Evolutionary conservation across 257 asterid species (phyloP).

Genomic region (Vinca minor): DNA sequence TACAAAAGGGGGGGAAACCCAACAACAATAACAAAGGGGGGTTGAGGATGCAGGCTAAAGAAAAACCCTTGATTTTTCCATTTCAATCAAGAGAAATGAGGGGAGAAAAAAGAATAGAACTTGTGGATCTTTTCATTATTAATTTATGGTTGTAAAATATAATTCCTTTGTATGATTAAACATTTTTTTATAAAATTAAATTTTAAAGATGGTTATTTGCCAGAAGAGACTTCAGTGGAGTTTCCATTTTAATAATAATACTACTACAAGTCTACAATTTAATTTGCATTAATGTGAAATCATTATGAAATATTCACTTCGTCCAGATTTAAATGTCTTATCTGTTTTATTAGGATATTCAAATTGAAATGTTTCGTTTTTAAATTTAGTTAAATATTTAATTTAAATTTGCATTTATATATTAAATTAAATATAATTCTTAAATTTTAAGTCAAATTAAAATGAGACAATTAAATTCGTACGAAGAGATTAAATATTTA

Average conservation of each 20-base stretch:
- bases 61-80: neutral
- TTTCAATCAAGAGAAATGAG: constrained; percentile 4
- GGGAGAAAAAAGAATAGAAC: neutral
- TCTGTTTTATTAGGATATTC: too few species aligned
- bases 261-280: too few species aligned
- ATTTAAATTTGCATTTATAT: too few species aligned
- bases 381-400: too few species aligned
- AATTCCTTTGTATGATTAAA: too few species aligned
- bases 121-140: constrained; percentile 1
- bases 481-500: neutral
- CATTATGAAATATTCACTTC: too few species aligned
- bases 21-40: neutral
- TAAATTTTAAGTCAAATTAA: too few species aligned
- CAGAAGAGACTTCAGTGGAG: neutral
- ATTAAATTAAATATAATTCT: too few species aligned
- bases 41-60: constrained; percentile 25
- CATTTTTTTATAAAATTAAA: too few species aligned
- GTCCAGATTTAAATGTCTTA: too few species aligned
- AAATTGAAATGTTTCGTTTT: too few species aligned
- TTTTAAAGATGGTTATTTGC: constrained; percentile 8
- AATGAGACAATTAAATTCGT: too few species aligned
- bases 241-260: neutral
- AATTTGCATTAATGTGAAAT: neutral
- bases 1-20: neutral
- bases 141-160: constrained; percentile 12